Evolutionary conservation across 768 basidiomycete genomes (phyloP), one percentile per base, ranked within the genome.

Genomic region (Pisolithus orientalis): DNA sequence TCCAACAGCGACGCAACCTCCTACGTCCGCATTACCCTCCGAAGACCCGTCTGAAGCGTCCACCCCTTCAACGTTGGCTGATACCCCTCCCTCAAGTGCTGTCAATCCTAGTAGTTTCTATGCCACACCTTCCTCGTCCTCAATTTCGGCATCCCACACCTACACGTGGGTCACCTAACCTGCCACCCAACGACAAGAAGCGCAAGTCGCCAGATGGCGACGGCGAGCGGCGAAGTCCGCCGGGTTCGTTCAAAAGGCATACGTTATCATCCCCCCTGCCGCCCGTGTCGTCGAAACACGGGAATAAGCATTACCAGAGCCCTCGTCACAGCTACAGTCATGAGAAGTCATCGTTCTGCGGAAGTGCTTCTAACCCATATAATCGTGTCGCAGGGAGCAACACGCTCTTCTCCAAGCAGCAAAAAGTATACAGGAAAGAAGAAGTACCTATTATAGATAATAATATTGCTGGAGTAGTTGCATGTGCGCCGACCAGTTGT

Each of bases 81-180:
- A 69, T 31, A 65, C 72, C 29, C 68, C 61, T 14, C 57, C 55
- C n/a, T 64, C 47, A 14, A 59, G 31, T 43, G 62, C 57, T 39
- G 62, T 75, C 47, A 57, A 66, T 32, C 65, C 75, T n/a, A 52
- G 60, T 27, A 68, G 60, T 38, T 75, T 72, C 57, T 80, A 80
- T 39, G 73, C 59, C 25, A 57, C 65, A 10, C 49, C 45, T 39
- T 40, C 53, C 38, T 44, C 25, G 9, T 44, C 27, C 21, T 44
- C 44, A 8, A 11, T 10, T 7, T 44, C 27, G 44, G 24, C 45
- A 16, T n/a, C 37, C 32, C 46, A 32, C 32, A 10, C 32, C 34
- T n/a, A 24, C 46, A 10, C 17, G 24, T 37, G 55, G 52, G 37
- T 38, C 40, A 17, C 39, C 16, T 38, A 28, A 50, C 11, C 40